A percentile compares a stretch with the other conserved stretches of the same genome.
Evolutionary conservation across 140 eudicot genomes (phyloP).

Genomic region (Erigeron philadelphicus): DNA sequence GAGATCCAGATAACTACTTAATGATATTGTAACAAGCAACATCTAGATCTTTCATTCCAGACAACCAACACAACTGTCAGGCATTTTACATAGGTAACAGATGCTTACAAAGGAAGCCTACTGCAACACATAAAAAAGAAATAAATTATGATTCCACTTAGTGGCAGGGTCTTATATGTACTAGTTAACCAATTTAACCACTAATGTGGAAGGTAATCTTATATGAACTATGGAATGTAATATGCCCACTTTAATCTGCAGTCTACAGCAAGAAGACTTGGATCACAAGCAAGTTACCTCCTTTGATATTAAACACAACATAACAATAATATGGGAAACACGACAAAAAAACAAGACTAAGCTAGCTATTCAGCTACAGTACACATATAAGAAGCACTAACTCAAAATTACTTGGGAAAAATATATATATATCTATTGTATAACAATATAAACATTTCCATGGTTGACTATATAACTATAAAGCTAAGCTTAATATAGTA

Average conservation of each 20-base stretch:
- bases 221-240: not conserved
- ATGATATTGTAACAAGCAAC: not conserved
- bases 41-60: not conserved
- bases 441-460: slow-evolving; percentile 2
- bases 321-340: not conserved
- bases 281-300: not conserved
- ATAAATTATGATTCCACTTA: not conserved
- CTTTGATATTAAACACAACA: not conserved
- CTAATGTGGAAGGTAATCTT: too few relatives aligned
- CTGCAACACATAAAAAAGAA: not conserved
- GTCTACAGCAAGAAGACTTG: slow-evolving; percentile 8
- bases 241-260: slow-evolving; percentile 1
- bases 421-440: not conserved
- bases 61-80: not conserved
- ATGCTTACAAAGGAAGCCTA: not conserved
- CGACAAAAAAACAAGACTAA: slow-evolving; percentile 10
- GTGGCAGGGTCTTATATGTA: too few relatives aligned
- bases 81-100: not conserved
- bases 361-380: not conserved
- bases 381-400: not conserved
- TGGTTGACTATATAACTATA: not conserved
- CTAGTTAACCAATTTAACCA: too few relatives aligned
- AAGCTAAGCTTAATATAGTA: not conserved
- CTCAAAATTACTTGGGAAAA: not conserved
- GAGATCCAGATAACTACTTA: too few relatives aligned